Base-by-base conservation (phyloP, 2,329 filamentous ascomycete species). In the Gaeumannomyces sp. region DNA sequence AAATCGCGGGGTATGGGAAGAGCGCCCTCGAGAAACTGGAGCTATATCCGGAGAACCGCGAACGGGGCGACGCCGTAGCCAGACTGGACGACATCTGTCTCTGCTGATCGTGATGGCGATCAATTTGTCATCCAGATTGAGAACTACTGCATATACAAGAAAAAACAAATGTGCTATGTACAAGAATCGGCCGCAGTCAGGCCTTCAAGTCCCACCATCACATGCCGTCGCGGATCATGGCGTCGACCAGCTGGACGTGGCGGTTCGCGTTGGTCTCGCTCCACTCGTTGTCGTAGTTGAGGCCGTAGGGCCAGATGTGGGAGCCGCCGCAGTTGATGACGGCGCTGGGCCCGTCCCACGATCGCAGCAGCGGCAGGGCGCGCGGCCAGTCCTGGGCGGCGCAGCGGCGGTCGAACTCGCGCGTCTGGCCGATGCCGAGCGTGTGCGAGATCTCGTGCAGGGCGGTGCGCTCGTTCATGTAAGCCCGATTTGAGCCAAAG, bases 391-490 rank as follows among this genome's bases (percentile, higher is more conserved):
- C 70, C 66, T 74, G 73, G 1, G 77, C 72, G 0, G 74, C 72
- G 69, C 80, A 81, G 45, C 70, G 68, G 16, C 66, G 62, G 65
- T 79, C 69, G 67, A 81, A 82, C 11, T 73, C 74, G 10, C 70
- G 67, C 4, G 78, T 80, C 72, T 78, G 77, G 0, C 80, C 80
- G n/a, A 82, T 73, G 4, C 80, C 80, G 6, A 82, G 75, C 1
- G 79, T 81, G 69, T 81, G 80, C 2, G 79, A 67, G 59, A 80
- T 80, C 72, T 82, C 80, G 68, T 82, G 80, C 69, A 82, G 73
- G 6, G 80, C 79, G 3, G 79, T 81, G 19, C 80, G 78, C 70
- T 81, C 78, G 61, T 70, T 81, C 80, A 82, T 81, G 73, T 79
- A 81, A 0, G 75, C 67, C 11, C 79, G 70, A 73, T 80, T 74